Percentiles rank a stretch among this genome's conserved stretches.
Conservation (phyloP, 257 asterid species). For the Solanum chmielewskii region DNA sequence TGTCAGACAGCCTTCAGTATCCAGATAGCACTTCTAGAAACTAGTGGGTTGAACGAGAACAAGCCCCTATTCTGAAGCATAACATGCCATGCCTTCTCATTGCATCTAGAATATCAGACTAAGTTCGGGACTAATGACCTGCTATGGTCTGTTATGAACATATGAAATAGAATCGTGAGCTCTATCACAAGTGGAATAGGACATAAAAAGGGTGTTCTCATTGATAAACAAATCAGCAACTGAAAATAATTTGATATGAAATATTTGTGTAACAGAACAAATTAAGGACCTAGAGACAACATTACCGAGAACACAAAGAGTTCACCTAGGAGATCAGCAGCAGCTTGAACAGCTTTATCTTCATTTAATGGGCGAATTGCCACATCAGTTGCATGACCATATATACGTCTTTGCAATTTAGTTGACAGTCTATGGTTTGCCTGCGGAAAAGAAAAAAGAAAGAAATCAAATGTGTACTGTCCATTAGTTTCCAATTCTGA, state of each 20-base stretch:
- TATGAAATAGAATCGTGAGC: not conserved
- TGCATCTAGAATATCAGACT: not conserved
- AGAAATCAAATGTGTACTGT: not conserved
- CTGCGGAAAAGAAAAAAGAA: slow-evolving; percentile 15
- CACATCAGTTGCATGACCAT: slow-evolving; percentile 69
- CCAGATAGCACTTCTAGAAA: not conserved
- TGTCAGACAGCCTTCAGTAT: not conserved
- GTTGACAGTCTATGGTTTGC: slow-evolving; percentile 75
- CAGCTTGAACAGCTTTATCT: slow-evolving; percentile 87
- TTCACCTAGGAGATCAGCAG: slow-evolving; percentile 85
- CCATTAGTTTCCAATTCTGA: not conserved
- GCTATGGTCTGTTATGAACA: not conserved
- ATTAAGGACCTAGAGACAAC: not conserved
- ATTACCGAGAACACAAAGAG: slow-evolving; percentile 62
- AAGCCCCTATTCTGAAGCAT: not conserved
- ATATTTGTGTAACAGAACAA: not conserved
- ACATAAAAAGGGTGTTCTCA: not conserved
- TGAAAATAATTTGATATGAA: not conserved
- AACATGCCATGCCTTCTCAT: not conserved
- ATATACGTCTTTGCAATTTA: slow-evolving; percentile 64
- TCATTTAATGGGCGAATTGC: slow-evolving; percentile 80
- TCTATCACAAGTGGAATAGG: not conserved
- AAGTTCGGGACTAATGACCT: not conserved
- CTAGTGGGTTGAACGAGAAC: not conserved
- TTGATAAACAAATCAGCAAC: not conserved